Conservation (phyloP, 148 eudicot genomes). For the Camellia lanceoleosa region DNA sequence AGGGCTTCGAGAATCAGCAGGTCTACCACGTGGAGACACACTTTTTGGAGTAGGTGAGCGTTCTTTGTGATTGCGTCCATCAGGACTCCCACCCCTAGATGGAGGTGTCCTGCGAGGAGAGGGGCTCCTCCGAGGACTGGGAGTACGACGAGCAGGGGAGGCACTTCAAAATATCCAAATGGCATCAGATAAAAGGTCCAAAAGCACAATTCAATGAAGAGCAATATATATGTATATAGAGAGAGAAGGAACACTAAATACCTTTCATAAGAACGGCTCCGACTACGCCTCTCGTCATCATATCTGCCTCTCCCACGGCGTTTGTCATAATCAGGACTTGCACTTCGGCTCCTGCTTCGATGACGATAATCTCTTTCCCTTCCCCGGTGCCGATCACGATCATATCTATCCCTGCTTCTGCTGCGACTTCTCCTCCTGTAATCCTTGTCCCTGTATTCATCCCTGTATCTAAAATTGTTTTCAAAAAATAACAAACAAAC, state of each 20-base stretch:
- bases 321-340: conserved; percentile 54
- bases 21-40: conserved; percentile 53
- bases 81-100: conserved; percentile 59
- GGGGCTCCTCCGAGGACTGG: conserved; percentile 58
- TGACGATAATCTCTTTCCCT: conserved; percentile 58
- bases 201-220: background rate
- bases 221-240: too few species aligned
- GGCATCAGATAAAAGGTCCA: background rate
- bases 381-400: conserved; percentile 55
- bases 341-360: conserved; percentile 69
- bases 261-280: conserved; percentile 70
- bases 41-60: conserved; percentile 57
- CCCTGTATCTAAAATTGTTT: conserved; percentile 39
- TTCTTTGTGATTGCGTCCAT: conserved; percentile 33
- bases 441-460: conserved; percentile 50
- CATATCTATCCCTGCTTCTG: conserved; percentile 65
- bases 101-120: conserved; percentile 59
- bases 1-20: conserved; percentile 69
- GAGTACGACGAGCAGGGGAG: conserved; percentile 63
- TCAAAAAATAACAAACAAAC: background rate
- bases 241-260: conserved; percentile 9
- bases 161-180: conserved; percentile 41
- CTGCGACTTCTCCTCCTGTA: conserved; percentile 68
- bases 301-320: conserved; percentile 68
- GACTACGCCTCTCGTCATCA: conserved; percentile 56